These are phyloP conservation scores for Naganishia sp. DNA, from an alignment of 1,284 basidiomycete genomes.

Conservation along the genomic window DNA sequence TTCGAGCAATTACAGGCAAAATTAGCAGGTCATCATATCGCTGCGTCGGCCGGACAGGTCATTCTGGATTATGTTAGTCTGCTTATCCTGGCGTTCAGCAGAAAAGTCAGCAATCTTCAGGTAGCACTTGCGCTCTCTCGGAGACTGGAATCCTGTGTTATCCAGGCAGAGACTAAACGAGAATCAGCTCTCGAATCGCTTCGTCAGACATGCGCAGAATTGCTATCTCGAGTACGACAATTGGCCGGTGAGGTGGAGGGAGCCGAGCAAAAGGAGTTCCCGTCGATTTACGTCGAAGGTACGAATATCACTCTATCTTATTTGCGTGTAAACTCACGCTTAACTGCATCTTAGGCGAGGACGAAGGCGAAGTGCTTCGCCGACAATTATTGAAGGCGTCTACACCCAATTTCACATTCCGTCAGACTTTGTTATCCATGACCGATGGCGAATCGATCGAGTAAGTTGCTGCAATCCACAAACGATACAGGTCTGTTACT, in stretches of 20 bases:
- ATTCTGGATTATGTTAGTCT: constrained; percentile 65
- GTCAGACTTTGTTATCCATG: constrained; percentile 10
- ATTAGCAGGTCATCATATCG: constrained; percentile 59
- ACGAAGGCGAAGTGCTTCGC: constrained; percentile 26
- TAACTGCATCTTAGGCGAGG: constrained; percentile 18
- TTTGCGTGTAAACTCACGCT: background rate
- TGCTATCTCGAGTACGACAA: constrained; percentile 7
- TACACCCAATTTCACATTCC: constrained; percentile 12
- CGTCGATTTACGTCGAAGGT: constrained; percentile 24
- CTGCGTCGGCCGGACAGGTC: constrained; percentile 65
- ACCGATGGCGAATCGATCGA: background rate
- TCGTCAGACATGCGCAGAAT: constrained; percentile 4
- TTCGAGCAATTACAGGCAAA: constrained; percentile 74
- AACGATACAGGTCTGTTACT: too few species aligned
- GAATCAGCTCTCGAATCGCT: constrained; percentile 19
- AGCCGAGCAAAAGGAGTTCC: background rate
- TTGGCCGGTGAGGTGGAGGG: background rate
- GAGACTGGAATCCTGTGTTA: constrained; percentile 20
- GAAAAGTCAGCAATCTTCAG: constrained; percentile 3
- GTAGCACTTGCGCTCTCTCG: constrained; percentile 1
- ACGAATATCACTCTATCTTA: background rate
- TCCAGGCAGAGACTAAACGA: constrained; percentile 23
- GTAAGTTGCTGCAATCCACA: background rate
- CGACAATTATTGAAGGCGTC: constrained; percentile 16
- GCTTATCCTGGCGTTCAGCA: constrained; percentile 60